Evolutionary conservation across 2,329 filamentous ascomycete species (phyloP), one percentile per base, ranked within the genome.

Genomic region (Nigrograna mackinnonii): DNA sequence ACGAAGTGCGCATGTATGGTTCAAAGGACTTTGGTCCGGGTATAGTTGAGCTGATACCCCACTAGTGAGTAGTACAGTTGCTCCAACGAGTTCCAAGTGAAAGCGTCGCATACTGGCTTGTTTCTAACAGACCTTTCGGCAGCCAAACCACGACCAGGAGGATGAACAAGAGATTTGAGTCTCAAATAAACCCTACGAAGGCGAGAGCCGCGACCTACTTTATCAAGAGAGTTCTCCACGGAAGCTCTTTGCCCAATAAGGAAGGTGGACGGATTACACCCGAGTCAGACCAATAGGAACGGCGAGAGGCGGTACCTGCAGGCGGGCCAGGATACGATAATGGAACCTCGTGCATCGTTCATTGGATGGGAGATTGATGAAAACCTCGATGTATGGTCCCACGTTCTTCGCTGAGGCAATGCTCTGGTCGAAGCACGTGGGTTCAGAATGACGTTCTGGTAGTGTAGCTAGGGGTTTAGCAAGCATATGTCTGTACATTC

Each of bases 1-100:
- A 37, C 35, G 66, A 13, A 82, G 63, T 13, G 72, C 67, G 55
- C 81, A 84, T 9, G 78, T 82, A 59, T 84, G 80, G 61, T 84
- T 83, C 32, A 72, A 57, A 14, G 70, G 68, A 49, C 71, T 78
- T 48, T 79, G 68, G 41, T 71, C 68, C 39, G 61, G 62, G 35
- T 77, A 77, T 4, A 77, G 62, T 44, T 70, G 66, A 17, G 72
- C 73, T 5, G 43, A 54, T 28, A 57, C 48, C 11, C 46, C 41
- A 22, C 45, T 46, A 4, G 47, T 51, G 11, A 65, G 49, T 22
- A 64, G 39, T 36, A 54, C 47, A 18, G 46, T n/a, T 14, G 50
- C 49, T 39, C 40, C 51, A 7, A n/a, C 34, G n/a, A 20, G 14
- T 6, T 17, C 18, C 14, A 50, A 31, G 18, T 47, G 47, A 17